Evolutionary conservation across 2,329 filamentous ascomycete genomes (phyloP).

Genomic region (Sporothrix globosa): DNA sequence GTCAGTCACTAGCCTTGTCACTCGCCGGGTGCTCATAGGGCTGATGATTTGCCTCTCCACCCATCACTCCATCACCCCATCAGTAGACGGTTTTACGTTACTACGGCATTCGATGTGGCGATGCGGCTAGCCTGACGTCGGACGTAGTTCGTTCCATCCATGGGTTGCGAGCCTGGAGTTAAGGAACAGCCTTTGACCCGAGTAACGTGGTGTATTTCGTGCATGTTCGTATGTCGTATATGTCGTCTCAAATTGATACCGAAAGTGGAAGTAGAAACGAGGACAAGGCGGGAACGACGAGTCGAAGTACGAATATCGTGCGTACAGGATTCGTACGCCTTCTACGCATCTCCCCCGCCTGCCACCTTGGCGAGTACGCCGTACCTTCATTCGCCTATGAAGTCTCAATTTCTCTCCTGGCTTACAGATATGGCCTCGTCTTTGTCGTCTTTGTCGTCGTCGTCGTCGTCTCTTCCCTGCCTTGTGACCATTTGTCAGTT

Average conservation of each 20-base stretch:
- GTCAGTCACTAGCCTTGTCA: neutral
- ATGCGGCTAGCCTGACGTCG: neutral
- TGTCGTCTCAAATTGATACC: neutral
- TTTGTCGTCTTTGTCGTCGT: neutral
- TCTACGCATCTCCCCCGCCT: neutral
- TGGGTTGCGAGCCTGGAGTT: neutral
- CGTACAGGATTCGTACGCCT: neutral
- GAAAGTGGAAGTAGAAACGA: slow-evolving; percentile 6
- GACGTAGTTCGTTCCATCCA: neutral
- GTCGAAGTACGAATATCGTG: slow-evolving; percentile 3
- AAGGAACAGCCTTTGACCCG: neutral
- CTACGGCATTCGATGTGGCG: slow-evolving; percentile 10
- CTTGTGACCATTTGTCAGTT: neutral
- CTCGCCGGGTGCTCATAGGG: neutral
- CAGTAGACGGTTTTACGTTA: neutral
- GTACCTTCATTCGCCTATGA: neutral
- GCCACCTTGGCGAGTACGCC: neutral
- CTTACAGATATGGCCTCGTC: neutral
- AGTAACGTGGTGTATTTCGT: neutral
- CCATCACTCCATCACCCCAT: neutral
- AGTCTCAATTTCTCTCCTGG: neutral
- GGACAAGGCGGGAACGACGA: neutral
- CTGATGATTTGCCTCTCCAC: neutral
- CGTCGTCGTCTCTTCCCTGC: neutral
- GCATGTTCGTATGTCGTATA: neutral